Evolutionary conservation across 2,329 filamentous ascomycete genomes (phyloP), one percentile per base, ranked within the genome.

Genomic region (Akanthomyces uredinophilus): DNA sequence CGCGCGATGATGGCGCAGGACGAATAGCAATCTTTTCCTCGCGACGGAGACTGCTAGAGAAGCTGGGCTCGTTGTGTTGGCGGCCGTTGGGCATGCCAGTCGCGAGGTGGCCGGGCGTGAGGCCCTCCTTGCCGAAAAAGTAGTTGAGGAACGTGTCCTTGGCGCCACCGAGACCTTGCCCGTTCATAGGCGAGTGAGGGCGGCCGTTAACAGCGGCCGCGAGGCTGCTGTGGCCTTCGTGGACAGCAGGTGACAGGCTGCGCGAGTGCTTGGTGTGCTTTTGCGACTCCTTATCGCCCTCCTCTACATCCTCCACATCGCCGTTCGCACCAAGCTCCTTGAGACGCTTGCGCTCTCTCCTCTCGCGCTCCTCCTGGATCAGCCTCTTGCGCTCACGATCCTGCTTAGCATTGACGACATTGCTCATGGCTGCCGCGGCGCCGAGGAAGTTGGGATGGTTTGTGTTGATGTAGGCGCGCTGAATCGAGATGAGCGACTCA

Each of bases 371-470:
- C 69, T 96, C 92, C 63, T 91, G 89, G 20, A 91, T 81, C 47
- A 90, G 76, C 44, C 83, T 85, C 74, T 92, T 93, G 75, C 92
- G 89, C 76, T 99, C 94, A 68, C 92, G 89, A 67, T 99, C 95
- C 73, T 98, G 92, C 77, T 95, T 96, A 72, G 90, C 94, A 71
- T 87, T 91, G 64, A 99, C 96, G 52, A 99, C 94, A 53, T 95
- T 92, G 67, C 92, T 94, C 95, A 99, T 99, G 65, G 95, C 95
- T 41, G 93, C 94, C 24, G 95, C 94, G 18, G 95, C 95, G 50
- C 95, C 95, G 18, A 98, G 85, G 79, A 99, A 99, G 76, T 99
- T 99, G 54, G 95, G 95, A 73, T 99, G 95, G 72, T 99, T 99
- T 47, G 95, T 99, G 79, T 99, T 99, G 78, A 99, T 98, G 77